Evolutionary conservation across 108 stramenopile species (phyloP), one percentile per base, ranked within the genome.

Genomic region (Cyclotella sp.): DNA sequence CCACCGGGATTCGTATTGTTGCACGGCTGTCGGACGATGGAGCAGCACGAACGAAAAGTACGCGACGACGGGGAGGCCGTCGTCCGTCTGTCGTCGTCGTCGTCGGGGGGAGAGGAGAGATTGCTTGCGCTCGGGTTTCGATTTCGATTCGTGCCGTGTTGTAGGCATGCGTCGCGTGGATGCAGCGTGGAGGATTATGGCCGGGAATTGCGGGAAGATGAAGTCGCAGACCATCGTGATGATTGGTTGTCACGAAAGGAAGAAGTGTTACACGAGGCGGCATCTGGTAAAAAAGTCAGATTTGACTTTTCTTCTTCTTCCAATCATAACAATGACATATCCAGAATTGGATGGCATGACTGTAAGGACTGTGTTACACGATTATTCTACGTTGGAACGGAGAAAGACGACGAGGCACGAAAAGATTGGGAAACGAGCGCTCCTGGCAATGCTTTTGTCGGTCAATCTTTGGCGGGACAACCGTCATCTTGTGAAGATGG

Each of bases 71-170:
- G 54, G 15, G 51, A 46, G 1, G 49, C 51, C 0, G 44, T 39
- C 1, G 51, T 41, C 39, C 40, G 18, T 39, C 9, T 30, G 52
- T n/a, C 12, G 44, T 10, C 29, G 12, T 2, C 9, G 44, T 34
- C 43, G 21, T 28, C 52, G 18, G 9, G 77, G 14, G 92, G 92
- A 64, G 67, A 75, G 47, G 87, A 87, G 22, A 90, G 87, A 9
- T 58, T 93, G 51, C 29, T 18, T 46, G 86, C 85, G 9, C 14
- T 79, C 21, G 92, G 90, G 34, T 86, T 93, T 40, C 86, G 89
- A 57, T 90, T 83, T 41, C 76, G 87, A 55, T 60, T 84, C 16
- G 84, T 91, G 34, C 74, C 69, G 10, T 86, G 87, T 63, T 27
- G 28, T 1, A 57, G 43, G 28, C 86, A 85, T 52, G 58, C 26